These are phyloP conservation scores for Phaseolus lunatus DNA, from an alignment of 306 rosid species.

Conservation along the genomic window DNA sequence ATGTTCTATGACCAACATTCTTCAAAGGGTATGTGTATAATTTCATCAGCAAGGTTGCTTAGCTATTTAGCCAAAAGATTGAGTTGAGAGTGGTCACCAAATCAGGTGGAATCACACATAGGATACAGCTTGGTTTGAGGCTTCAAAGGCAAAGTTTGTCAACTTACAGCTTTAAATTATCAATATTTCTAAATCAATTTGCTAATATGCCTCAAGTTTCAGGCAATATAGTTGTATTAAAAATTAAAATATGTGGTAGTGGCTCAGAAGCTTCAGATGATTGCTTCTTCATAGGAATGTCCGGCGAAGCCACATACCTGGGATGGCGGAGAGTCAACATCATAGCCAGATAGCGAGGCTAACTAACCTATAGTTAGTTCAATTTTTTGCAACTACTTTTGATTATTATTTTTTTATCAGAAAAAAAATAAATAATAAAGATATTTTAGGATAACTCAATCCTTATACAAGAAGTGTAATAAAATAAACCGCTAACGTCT, in stretches of 20 bases:
- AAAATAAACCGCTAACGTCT: too few relatives aligned
- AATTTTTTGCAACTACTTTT: constrained; percentile 1
- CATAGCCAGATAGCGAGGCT: neutral
- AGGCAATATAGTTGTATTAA: constrained; percentile 4
- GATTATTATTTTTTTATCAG: too few relatives aligned
- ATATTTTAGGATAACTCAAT: too few relatives aligned
- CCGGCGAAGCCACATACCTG: constrained; percentile 9
- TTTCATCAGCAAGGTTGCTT: constrained; percentile 46
- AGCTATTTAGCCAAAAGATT: constrained; percentile 53
- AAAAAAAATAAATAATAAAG: too few relatives aligned
- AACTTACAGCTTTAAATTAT: constrained; percentile 34
- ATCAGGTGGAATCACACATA: constrained; percentile 19
- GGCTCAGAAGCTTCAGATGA: constrained; percentile 6
- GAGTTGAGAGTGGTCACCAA: constrained; percentile 38
- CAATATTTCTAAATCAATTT: constrained; percentile 16
- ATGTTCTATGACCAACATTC: constrained; percentile 42
- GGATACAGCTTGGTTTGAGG: constrained; percentile 31
- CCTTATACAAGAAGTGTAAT: too few relatives aligned
- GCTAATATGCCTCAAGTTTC: constrained; percentile 25
- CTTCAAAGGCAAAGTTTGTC: constrained; percentile 30
- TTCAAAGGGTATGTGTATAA: constrained; percentile 39
- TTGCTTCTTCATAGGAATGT: constrained; percentile 10
- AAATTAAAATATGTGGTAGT: constrained; percentile 29
- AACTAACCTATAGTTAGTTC: neutral
- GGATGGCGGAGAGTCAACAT: neutral